A percentile compares a stretch with the other conserved stretches of the same genome.
phyloP scores from a whole-genome alignment of 805 yeast species.

The Lipomyces chichibuensis region DNA sequence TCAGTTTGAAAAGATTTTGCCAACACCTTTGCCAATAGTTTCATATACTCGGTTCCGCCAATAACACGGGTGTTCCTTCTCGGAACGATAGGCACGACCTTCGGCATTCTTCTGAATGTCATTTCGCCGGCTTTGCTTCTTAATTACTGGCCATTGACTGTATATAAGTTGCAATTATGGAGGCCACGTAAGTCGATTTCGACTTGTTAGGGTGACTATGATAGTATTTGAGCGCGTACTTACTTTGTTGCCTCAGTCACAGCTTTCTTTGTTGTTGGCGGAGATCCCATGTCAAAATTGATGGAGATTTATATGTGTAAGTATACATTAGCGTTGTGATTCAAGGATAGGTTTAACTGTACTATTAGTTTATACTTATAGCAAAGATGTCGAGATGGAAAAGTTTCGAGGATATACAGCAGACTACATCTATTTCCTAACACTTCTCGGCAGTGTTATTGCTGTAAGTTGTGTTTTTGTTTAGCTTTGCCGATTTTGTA shows the following conservation, averaged over 20 bases:
- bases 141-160: conserved; percentile 34
- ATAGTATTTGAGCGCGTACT: background rate
- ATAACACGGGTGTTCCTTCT: conserved; percentile 33
- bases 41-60: conserved; percentile 34
- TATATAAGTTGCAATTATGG: conserved; percentile 28
- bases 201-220: background rate
- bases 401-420: conserved; percentile 36
- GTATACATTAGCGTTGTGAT: background rate
- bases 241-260: conserved; percentile 20
- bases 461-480: conserved; percentile 24
- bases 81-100: conserved; percentile 34
- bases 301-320: conserved; percentile 38
- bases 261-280: conserved; percentile 33
- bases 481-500: background rate
- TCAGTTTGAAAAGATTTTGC: background rate
- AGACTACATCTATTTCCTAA: conserved; percentile 36
- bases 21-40: conserved; percentile 13
- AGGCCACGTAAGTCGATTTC: conserved; percentile 30
- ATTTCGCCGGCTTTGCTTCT: conserved; percentile 23
- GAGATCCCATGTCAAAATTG: conserved; percentile 36
- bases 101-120: conserved; percentile 31
- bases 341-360: background rate
- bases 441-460: conserved; percentile 35
- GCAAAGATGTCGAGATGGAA: conserved; percentile 37
- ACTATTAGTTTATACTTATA: conserved; percentile 35